Conservation (phyloP, 129 eudicot species). For the Escallonia herrerae region DNA sequence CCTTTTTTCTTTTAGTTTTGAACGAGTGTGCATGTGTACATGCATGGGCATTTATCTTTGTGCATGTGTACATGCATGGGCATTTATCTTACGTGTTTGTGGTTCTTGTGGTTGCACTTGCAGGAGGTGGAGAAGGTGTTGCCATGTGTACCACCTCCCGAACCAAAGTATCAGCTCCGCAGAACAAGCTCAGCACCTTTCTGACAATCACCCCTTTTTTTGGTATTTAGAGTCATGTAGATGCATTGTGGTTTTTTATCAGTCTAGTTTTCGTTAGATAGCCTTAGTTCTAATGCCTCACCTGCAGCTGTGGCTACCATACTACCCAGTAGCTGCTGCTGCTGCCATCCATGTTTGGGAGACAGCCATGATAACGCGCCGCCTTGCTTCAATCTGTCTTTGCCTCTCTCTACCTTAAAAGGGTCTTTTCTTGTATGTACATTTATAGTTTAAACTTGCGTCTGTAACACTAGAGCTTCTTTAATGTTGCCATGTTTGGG, state of each 20-base stretch:
- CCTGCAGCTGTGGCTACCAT: neutral
- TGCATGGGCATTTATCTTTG: too few species aligned
- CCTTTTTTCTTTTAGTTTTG: too few species aligned
- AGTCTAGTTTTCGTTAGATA: slow-evolving; percentile 5
- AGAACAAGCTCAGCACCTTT: slow-evolving; percentile 66
- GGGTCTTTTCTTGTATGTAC: slow-evolving; percentile 12
- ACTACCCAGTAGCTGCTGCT: neutral
- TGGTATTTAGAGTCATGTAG: slow-evolving; percentile 16
- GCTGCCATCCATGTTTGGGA: neutral
- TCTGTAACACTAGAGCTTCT: neutral
- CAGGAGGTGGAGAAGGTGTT: slow-evolving; percentile 71
- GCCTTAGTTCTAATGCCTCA: neutral
- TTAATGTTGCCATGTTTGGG: too few species aligned
- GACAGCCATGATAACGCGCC: neutral
- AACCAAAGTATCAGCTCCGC: slow-evolving; percentile 70
- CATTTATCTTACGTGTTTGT: neutral
- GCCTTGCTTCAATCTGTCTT: neutral
- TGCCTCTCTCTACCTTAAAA: neutral
- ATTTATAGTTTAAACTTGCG: slow-evolving; percentile 1
- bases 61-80: too few species aligned
- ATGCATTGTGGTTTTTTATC: slow-evolving; percentile 23
- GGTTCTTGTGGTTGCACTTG: slow-evolving; percentile 14
- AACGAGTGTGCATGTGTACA: too few species aligned
- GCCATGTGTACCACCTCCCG: slow-evolving; percentile 60
- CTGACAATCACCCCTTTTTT: slow-evolving; percentile 14